Evolutionary conservation across 352 stramenopile genomes (phyloP).

Genomic region (Peronospora belbahrii): DNA sequence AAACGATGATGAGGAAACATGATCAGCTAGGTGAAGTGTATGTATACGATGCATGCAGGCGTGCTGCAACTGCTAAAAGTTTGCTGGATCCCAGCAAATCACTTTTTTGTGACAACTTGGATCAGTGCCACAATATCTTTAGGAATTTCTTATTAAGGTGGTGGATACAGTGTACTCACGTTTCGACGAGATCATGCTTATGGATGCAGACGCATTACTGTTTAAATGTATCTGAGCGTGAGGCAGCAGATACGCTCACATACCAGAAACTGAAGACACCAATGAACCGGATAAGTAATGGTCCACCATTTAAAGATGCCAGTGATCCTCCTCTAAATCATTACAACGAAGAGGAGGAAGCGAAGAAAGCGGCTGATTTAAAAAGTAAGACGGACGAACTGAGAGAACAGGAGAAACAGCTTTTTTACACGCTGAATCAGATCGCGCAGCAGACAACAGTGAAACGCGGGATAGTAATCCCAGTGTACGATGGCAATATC

Average conservation of each 20-base stretch:
- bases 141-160: conserved; percentile 63
- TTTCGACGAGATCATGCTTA: conserved; percentile 65
- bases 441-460: conserved; percentile 17
- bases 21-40: conserved; percentile 37
- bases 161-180: conserved; percentile 50
- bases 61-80: conserved; percentile 25
- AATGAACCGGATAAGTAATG: conserved; percentile 9
- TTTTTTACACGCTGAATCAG: conserved; percentile 31
- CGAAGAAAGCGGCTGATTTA: conserved; percentile 8
- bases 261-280: conserved; percentile 18
- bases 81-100: conserved; percentile 18
- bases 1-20: conserved; percentile 25
- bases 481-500: conserved; percentile 38
- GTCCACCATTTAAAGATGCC: conserved; percentile 9
- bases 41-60: conserved; percentile 59
- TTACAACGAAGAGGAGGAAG: conserved; percentile 11
- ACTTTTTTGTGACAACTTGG: conserved; percentile 46
- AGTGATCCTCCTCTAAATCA: conserved; percentile 14
- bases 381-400: conserved; percentile 11
- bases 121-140: conserved; percentile 39
- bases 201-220: conserved; percentile 37
- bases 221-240: conserved; percentile 3
- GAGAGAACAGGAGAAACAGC: conserved; percentile 23
- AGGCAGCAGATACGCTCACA: conserved; percentile 18
- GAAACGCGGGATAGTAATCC: conserved; percentile 47